These are phyloP conservation scores for Mollisiaceae sp. DNA, from an alignment of 2,329 filamentous ascomycete genomes.

Conservation along the genomic window DNA sequence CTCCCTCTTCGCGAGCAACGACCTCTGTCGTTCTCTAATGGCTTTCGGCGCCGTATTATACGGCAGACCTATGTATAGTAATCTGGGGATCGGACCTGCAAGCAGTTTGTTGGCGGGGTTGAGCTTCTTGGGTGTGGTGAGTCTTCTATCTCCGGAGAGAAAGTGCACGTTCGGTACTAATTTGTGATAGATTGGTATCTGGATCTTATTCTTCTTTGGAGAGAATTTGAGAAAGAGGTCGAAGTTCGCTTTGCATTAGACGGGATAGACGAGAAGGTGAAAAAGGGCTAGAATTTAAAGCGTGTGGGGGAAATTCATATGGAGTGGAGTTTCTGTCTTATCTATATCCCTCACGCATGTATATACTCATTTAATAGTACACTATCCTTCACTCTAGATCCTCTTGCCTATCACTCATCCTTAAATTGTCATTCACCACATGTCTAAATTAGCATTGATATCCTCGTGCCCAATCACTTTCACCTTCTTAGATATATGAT, in stretches of 20 bases:
- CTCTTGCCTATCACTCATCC: neutral
- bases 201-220: neutral
- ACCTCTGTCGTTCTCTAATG: neutral
- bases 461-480: too few species aligned
- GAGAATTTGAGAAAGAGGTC: constrained; percentile 6
- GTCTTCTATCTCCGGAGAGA: neutral
- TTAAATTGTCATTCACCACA: too few species aligned
- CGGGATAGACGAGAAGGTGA: neutral
- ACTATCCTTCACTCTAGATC: neutral
- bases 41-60: constrained; percentile 1
- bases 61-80: neutral
- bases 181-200: neutral
- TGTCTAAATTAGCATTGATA: too few species aligned
- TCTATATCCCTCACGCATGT: neutral
- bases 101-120: neutral
- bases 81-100: neutral
- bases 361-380: neutral
- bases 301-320: neutral
- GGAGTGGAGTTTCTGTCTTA: neutral
- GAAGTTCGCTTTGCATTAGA: constrained; percentile 3
- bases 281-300: neutral
- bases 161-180: neutral
- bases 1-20: constrained; percentile 1
- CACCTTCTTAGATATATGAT: too few species aligned
- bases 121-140: constrained; percentile 7